These are phyloP conservation scores for Bipolaris cookei DNA, from an alignment of 2,329 filamentous ascomycete species.

Conservation along the genomic window DNA sequence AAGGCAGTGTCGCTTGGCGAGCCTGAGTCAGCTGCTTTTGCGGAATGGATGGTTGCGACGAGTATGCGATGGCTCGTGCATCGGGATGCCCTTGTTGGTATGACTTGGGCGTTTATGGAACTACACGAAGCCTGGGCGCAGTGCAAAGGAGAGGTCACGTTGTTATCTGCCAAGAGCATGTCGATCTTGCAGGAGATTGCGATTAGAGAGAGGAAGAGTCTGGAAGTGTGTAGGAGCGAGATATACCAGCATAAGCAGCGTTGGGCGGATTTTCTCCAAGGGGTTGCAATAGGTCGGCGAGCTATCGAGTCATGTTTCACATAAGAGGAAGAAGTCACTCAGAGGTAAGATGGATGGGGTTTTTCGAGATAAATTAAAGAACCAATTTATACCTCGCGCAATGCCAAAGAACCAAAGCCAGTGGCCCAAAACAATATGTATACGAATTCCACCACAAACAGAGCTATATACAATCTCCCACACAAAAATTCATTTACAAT, in stretches of 20 bases:
- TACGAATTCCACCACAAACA: not conserved
- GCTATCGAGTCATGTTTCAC: slow-evolving; percentile 11
- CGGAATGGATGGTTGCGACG: slow-evolving; percentile 21
- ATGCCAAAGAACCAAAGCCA: not conserved
- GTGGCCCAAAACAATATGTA: not conserved
- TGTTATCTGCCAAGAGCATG: slow-evolving; percentile 4
- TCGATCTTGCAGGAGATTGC: slow-evolving; percentile 13
- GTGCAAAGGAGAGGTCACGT: not conserved
- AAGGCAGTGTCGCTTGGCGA: slow-evolving; percentile 28
- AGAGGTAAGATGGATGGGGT: not conserved
- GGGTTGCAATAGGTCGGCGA: not conserved
- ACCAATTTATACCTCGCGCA: not conserved
- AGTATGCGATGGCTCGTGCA: slow-evolving; percentile 29
- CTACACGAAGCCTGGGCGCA: slow-evolving; percentile 19
- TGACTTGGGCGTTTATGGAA: slow-evolving; percentile 45
- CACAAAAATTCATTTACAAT: slow-evolving; percentile 13
- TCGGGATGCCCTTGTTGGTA: slow-evolving; percentile 39
- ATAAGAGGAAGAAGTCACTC: not conserved
- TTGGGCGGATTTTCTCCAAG: not conserved
- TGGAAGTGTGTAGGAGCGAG: slow-evolving; percentile 19
- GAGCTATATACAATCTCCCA: slow-evolving; percentile 11
- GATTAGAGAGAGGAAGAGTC: slow-evolving; percentile 14
- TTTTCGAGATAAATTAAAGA: not conserved
- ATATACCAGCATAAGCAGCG: slow-evolving; percentile 1
- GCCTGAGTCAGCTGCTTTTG: slow-evolving; percentile 50